Evolutionary conservation across 352 stramenopile genomes (phyloP).

Genomic region (Globisporangium polare): DNA sequence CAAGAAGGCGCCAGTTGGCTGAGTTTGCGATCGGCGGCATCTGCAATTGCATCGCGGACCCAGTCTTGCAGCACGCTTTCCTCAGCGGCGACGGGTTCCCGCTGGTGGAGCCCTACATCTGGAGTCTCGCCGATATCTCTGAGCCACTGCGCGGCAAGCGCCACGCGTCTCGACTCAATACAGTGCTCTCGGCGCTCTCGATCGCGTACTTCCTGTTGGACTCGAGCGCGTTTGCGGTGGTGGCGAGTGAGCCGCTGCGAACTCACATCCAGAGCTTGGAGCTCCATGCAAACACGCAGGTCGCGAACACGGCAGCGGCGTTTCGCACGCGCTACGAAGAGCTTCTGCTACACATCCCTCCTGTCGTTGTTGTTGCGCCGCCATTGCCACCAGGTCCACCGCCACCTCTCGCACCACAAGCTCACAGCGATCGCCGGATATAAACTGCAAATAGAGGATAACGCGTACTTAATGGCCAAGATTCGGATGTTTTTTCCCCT

Average conservation of each 20-base stretch:
- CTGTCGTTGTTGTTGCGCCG: neutral
- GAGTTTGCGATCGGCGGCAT: constrained; percentile 75
- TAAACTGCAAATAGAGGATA: neutral
- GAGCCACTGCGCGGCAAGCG: constrained; percentile 2
- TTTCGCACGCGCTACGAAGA: constrained; percentile 43
- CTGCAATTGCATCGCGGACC: constrained; percentile 72
- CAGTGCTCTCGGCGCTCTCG: constrained; percentile 46
- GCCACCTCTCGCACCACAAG: neutral
- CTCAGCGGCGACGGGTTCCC: constrained; percentile 41
- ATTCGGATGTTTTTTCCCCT: too few species aligned
- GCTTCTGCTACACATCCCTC: constrained; percentile 20
- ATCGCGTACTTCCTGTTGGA: constrained; percentile 70
- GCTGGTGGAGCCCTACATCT: constrained; percentile 41
- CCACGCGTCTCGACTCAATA: constrained; percentile 27
- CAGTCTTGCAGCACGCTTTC: constrained; percentile 50
- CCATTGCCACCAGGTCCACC: constrained; percentile 1
- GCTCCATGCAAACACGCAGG: constrained; percentile 29
- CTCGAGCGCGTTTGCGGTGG: constrained; percentile 35
- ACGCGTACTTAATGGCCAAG: neutral
- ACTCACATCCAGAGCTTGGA: constrained; percentile 29
- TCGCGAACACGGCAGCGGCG: constrained; percentile 46
- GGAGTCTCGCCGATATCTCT: constrained; percentile 17
- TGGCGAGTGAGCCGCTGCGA: constrained; percentile 36
- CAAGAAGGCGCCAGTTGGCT: constrained; percentile 28
- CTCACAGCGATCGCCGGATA: neutral